A percentile compares a stretch with the other conserved stretches of the same genome.
phyloP scores from a whole-genome alignment of 805 yeast genomes.

The Suhomyces sp. region DNA sequence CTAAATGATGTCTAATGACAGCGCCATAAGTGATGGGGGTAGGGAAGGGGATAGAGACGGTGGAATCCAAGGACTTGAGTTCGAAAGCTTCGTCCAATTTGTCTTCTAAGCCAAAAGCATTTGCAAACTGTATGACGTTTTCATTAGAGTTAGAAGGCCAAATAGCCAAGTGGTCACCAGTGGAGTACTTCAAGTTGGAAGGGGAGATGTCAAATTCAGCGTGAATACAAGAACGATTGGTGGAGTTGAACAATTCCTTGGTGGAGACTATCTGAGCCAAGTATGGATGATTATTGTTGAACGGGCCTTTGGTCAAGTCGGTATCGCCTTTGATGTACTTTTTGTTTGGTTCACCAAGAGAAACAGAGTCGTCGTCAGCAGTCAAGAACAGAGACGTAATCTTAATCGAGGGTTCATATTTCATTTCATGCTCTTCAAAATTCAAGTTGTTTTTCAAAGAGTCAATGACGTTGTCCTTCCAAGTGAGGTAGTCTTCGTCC shows the following conservation, averaged over 20 bases:
- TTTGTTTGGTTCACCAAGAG: slow-evolving; percentile 79
- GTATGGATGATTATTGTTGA: slow-evolving; percentile 77
- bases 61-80: slow-evolving; percentile 68
- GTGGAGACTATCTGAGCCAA: slow-evolving; percentile 63
- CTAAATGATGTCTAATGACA: slow-evolving; percentile 80
- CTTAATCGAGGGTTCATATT: slow-evolving; percentile 67
- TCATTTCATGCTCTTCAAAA: slow-evolving; percentile 76
- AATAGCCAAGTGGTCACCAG: slow-evolving; percentile 94
- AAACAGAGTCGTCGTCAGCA: slow-evolving; percentile 30
- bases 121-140: slow-evolving; percentile 63
- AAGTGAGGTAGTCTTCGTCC: slow-evolving; percentile 90
- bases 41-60: slow-evolving; percentile 62
- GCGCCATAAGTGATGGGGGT: slow-evolving; percentile 88
- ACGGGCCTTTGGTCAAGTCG: slow-evolving; percentile 63
- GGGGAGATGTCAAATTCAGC: slow-evolving; percentile 80
- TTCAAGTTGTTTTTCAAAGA: slow-evolving; percentile 59
- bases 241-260: slow-evolving; percentile 66
- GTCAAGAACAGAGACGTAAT: slow-evolving; percentile 35
- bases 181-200: slow-evolving; percentile 75
- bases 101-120: slow-evolving; percentile 56
- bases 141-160: slow-evolving; percentile 90
- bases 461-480: slow-evolving; percentile 82
- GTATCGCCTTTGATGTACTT: slow-evolving; percentile 31
- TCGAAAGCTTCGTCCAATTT: slow-evolving; percentile 57
- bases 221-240: slow-evolving; percentile 78